These are phyloP conservation scores for Pichia sp. DNA, from an alignment of 1,139 yeast species.

Conservation along the genomic window DNA sequence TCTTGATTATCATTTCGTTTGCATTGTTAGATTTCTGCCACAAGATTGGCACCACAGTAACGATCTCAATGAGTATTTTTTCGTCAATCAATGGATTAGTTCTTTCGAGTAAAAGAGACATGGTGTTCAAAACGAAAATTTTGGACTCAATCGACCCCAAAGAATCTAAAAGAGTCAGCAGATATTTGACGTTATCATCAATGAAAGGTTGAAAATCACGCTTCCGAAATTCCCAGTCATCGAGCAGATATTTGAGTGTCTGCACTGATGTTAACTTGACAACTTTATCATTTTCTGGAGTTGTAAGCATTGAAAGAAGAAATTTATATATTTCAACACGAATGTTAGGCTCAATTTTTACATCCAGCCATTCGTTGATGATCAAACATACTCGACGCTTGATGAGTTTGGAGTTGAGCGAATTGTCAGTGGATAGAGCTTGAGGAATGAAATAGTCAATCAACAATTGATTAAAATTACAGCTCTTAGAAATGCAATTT, in stretches of 20 bases:
- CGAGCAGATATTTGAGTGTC: constrained; percentile 62
- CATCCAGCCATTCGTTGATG: constrained; percentile 74
- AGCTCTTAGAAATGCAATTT: constrained; percentile 56
- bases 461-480: constrained; percentile 51
- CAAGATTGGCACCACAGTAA: constrained; percentile 61
- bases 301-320: constrained; percentile 42
- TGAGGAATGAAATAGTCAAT: constrained; percentile 49
- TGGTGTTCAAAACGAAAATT: constrained; percentile 60
- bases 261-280: constrained; percentile 75
- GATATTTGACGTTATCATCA: constrained; percentile 47
- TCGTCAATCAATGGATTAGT: constrained; percentile 58
- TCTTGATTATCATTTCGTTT: constrained; percentile 65
- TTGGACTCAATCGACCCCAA: constrained; percentile 70
- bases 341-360: constrained; percentile 58
- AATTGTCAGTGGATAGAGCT: constrained; percentile 42
- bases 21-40: constrained; percentile 62
- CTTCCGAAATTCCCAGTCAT: constrained; percentile 83
- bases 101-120: constrained; percentile 62
- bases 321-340: constrained; percentile 59
- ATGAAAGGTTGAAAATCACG: constrained; percentile 63
- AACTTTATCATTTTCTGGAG: constrained; percentile 57
- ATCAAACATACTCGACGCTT: constrained; percentile 74
- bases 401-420: constrained; percentile 53
- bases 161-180: constrained; percentile 44
- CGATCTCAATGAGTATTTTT: constrained; percentile 48